Conservation (phyloP, 441 rosid genomes). For the Gossypium trilobum region DNA sequence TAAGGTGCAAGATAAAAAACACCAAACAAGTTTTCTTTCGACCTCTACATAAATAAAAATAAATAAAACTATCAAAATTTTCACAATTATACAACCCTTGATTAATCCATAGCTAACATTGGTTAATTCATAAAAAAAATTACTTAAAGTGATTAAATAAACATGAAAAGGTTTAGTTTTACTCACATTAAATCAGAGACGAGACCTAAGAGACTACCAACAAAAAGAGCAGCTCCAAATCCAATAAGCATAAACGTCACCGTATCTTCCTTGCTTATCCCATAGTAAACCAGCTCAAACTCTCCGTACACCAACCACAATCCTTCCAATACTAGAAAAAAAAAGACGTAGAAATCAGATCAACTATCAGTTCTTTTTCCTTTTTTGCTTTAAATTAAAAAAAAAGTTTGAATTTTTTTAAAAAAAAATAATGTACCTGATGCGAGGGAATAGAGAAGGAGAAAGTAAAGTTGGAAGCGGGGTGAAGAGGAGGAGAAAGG, state of each 20-base stretch:
- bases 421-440: constrained; percentile 37
- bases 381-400: background rate
- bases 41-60: constrained; percentile 41
- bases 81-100: background rate
- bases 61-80: background rate
- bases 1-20: constrained; percentile 58
- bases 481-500: constrained; percentile 31
- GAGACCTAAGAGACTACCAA: constrained; percentile 56
- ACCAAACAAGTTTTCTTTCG: constrained; percentile 64
- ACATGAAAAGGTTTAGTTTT: background rate
- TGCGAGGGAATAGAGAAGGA: constrained; percentile 56
- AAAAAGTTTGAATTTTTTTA: background rate
- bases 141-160: background rate
- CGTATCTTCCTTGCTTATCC: constrained; percentile 43
- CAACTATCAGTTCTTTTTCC: background rate
- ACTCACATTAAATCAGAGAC: constrained; percentile 75
- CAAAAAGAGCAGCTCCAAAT: constrained; percentile 43
- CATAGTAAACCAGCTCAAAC: constrained; percentile 42
- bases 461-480: constrained; percentile 56
- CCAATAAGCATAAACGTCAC: constrained; percentile 46
- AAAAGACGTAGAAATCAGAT: background rate
- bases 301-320: constrained; percentile 78
- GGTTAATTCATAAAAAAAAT: background rate
- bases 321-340: constrained; percentile 57
- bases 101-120: constrained; percentile 10